Evolutionary conservation across 2,329 filamentous ascomycete species (phyloP).

Genomic region (Ophiosphaerella narmari): DNA sequence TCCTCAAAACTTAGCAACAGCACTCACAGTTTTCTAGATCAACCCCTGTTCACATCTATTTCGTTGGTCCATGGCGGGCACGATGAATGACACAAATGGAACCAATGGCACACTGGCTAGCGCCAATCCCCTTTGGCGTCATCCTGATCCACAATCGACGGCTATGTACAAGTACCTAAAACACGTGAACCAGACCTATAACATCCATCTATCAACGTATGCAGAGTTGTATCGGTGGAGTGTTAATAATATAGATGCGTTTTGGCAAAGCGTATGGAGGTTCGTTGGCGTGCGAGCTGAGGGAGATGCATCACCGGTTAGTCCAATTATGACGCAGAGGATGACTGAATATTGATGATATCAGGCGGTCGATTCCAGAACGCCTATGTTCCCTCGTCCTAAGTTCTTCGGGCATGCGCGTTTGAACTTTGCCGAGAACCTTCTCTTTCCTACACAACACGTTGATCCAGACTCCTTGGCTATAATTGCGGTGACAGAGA

Average conservation of each 20-base stretch:
- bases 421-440: conserved; percentile 94
- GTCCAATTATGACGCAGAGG: conserved; percentile 7
- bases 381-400: conserved; percentile 83
- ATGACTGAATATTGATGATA: not conserved
- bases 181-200: conserved; percentile 69
- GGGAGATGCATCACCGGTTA: conserved; percentile 64
- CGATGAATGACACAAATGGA: conserved; percentile 18
- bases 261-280: conserved; percentile 87
- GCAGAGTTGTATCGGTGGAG: conserved; percentile 85
- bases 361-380: conserved; percentile 69
- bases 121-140: conserved; percentile 65
- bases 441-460: conserved; percentile 73
- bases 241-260: conserved; percentile 71
- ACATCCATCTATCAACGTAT: conserved; percentile 67
- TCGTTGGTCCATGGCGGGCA: not conserved
- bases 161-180: conserved; percentile 74
- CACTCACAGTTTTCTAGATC: no score
- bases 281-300: conserved; percentile 78
- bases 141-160: conserved; percentile 68
- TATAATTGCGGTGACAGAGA: conserved; percentile 82
- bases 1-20: no score
- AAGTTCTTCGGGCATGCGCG: conserved; percentile 79
- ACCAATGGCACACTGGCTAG: conserved; percentile 28
- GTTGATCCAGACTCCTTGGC: conserved; percentile 67
- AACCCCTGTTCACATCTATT: no score